Conservation (phyloP, 768 basidiomycete genomes). For the Boletus sp. region DNA sequence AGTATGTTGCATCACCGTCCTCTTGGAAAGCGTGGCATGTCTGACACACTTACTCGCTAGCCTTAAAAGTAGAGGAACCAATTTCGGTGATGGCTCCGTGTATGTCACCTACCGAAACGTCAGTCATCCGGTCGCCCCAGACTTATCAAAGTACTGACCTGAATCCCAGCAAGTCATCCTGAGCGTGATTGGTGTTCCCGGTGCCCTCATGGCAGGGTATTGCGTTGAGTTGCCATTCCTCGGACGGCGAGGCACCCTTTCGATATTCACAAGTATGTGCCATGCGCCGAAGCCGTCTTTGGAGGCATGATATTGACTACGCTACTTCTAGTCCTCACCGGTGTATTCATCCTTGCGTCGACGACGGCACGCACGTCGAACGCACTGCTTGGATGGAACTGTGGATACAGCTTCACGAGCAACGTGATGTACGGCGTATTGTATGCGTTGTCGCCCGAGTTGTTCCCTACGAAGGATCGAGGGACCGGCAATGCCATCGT, state of each 20-base stretch:
- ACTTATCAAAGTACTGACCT: constrained; percentile 6
- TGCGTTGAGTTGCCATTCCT: constrained; percentile 50
- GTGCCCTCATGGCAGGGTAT: constrained; percentile 54
- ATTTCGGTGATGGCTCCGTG: constrained; percentile 66
- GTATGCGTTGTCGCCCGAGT: constrained; percentile 44
- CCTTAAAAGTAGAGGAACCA: constrained; percentile 61
- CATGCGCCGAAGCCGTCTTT: not conserved
- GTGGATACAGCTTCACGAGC: constrained; percentile 54
- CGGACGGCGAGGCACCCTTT: constrained; percentile 54
- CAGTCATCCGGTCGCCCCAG: not conserved
- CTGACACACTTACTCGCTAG: constrained; percentile 32
- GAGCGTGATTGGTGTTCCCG: constrained; percentile 56
- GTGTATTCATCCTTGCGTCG: constrained; percentile 55
- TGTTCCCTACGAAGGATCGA: constrained; percentile 53
- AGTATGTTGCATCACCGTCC: constrained; percentile 29
- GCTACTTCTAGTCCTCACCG: constrained; percentile 41
- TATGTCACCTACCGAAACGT: constrained; percentile 77
- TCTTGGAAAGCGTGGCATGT: not conserved
- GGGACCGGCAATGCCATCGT: constrained; percentile 59
- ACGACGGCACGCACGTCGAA: constrained; percentile 56
- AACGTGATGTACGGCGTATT: constrained; percentile 58
- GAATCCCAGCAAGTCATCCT: constrained; percentile 49
- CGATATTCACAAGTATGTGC: constrained; percentile 45
- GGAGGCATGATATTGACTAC: not conserved
- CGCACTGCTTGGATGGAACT: constrained; percentile 57